phyloP scores from a whole-genome alignment of 2,329 filamentous ascomycete genomes.

The Juglanconis oblonga region DNA sequence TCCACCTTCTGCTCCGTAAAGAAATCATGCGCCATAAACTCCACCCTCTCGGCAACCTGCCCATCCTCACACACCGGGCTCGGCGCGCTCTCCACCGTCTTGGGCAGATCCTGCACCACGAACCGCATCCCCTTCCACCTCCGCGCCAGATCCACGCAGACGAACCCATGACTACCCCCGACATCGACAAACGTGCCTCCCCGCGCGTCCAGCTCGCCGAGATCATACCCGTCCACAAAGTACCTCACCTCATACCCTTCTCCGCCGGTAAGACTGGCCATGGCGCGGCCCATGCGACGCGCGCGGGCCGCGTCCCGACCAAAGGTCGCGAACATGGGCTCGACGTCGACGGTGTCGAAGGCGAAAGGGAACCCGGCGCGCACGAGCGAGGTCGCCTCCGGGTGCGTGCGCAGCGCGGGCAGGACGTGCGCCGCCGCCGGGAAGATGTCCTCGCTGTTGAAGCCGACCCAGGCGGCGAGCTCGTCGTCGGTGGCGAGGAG shows the following conservation, averaged over 20 bases:
- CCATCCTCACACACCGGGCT: slow-evolving; percentile 37
- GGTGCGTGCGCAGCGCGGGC: slow-evolving; percentile 40
- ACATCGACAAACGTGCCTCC: slow-evolving; percentile 54
- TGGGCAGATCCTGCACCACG: slow-evolving; percentile 53
- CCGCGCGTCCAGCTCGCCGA: slow-evolving; percentile 41
- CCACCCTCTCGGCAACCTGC: slow-evolving; percentile 37
- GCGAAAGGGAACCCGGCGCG: slow-evolving; percentile 51
- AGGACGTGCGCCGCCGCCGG: slow-evolving; percentile 46
- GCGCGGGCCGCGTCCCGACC: slow-evolving; percentile 46
- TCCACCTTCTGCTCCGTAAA: slow-evolving; percentile 53
- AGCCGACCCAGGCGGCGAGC: slow-evolving; percentile 53
- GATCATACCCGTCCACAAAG: slow-evolving; percentile 53
- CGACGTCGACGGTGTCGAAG: slow-evolving; percentile 46
- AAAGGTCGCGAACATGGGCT: slow-evolving; percentile 54
- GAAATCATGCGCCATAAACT: slow-evolving; percentile 52
- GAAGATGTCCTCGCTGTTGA: slow-evolving; percentile 53
- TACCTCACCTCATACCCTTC: slow-evolving; percentile 55
- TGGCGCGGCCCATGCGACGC: slow-evolving; percentile 51
- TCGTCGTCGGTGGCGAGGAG: slow-evolving; percentile 45
- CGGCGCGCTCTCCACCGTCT: slow-evolving; percentile 46
- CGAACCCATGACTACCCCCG: slow-evolving; percentile 57
- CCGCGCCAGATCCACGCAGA: slow-evolving; percentile 52
- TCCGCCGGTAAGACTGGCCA: slow-evolving; percentile 52
- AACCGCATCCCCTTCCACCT: slow-evolving; percentile 50
- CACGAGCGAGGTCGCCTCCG: slow-evolving; percentile 45